These are phyloP conservation scores for Hericium erinaceus DNA, from an alignment of 768 basidiomycete species.

Conservation along the genomic window DNA sequence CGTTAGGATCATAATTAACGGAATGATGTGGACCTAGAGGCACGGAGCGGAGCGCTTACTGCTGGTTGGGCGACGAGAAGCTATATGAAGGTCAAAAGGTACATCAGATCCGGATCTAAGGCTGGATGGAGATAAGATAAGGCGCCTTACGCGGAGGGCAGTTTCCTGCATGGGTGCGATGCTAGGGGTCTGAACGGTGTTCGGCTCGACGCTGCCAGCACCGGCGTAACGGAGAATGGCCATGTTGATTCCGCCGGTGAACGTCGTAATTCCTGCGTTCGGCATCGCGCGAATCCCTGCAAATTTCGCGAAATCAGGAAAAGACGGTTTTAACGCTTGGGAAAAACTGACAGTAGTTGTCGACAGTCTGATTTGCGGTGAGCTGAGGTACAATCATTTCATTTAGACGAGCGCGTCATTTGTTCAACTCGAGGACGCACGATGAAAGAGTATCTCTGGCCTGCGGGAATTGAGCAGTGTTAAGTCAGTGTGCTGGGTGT, in stretches of 20 bases:
- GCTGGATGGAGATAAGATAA: background rate
- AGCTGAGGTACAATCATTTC: conserved; percentile 5
- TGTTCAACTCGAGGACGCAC: background rate
- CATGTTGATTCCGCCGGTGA: conserved; percentile 18
- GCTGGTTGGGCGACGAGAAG: no score
- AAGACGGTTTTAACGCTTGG: no score
- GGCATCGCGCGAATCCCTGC: background rate
- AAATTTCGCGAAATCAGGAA: background rate
- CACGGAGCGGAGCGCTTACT: no score
- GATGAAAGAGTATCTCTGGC: conserved; percentile 2
- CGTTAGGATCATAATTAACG: background rate
- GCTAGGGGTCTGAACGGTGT: conserved; percentile 14
- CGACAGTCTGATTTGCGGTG: conserved; percentile 25
- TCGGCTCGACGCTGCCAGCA: conserved; percentile 27
- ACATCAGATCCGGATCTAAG: no score
- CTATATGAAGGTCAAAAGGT: no score
- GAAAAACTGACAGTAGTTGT: conserved; percentile 33
- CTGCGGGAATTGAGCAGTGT: background rate
- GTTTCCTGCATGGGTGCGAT: background rate
- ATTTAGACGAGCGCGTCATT: background rate
- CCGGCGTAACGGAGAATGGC: conserved; percentile 33
- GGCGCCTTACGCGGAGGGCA: background rate
- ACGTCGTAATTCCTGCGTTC: background rate
- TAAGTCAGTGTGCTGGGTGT: background rate
- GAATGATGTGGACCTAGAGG: no score